Percentiles rank a stretch among this genome's conserved stretches.
Conservation (phyloP, 192 early-diverging fungal genomes). For the Lunasporangiospora selenospora region DNA sequence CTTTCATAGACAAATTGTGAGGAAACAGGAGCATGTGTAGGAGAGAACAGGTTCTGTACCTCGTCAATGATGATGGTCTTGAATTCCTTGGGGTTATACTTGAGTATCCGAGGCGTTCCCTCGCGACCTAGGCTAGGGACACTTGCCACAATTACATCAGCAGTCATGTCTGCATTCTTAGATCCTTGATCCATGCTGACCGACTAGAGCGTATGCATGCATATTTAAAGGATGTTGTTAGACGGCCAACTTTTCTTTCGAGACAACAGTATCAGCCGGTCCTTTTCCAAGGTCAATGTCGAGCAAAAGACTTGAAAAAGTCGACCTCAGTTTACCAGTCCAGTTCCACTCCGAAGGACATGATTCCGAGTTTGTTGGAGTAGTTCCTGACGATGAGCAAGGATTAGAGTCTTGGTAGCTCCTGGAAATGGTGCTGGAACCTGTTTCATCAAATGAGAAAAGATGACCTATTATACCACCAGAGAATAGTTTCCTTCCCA, state of each 20-base stretch:
- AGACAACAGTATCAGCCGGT: too few relatives aligned
- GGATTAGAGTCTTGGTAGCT: conserved; percentile 80
- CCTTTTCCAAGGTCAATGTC: background rate
- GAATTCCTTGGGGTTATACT: conserved; percentile 78
- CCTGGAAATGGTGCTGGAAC: conserved; percentile 64
- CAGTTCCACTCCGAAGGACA: conserved; percentile 65
- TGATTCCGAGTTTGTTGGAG: conserved; percentile 79
- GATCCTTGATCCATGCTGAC: conserved; percentile 75
- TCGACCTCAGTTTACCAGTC: conserved; percentile 55
- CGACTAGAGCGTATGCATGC: conserved; percentile 42
- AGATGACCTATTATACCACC: conserved; percentile 72
- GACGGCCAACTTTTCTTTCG: too few relatives aligned
- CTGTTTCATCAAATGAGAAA: conserved; percentile 78
- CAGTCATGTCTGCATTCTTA: conserved; percentile 59
- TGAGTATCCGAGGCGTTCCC: conserved; percentile 53
- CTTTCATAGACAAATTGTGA: too few relatives aligned
- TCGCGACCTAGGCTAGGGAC: conserved; percentile 74
- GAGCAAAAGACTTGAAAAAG: background rate
- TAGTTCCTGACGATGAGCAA: conserved; percentile 92
- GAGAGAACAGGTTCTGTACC: conserved; percentile 21
- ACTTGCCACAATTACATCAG: conserved; percentile 80
- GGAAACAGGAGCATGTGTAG: too few relatives aligned
- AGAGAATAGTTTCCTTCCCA: too few relatives aligned
- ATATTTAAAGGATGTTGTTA: too few relatives aligned
- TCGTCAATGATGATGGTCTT: conserved; percentile 93